Evolutionary conservation across 495 filamentous ascomycete genomes (phyloP).

Genomic region (Trichocladium uniseriatum): DNA sequence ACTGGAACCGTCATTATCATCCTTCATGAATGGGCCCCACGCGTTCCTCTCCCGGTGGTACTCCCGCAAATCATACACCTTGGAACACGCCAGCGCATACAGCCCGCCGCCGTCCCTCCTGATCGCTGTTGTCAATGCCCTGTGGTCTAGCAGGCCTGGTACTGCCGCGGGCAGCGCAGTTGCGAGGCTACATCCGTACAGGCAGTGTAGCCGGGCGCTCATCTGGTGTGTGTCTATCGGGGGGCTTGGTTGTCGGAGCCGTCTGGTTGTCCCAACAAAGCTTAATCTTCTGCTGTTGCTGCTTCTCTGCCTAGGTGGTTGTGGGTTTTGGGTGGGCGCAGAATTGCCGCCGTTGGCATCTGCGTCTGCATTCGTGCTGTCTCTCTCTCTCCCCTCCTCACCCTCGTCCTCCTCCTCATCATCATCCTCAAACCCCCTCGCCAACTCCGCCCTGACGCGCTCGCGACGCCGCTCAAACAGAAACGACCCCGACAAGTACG

Average conservation of each 20-base stretch:
- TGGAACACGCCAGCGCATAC: constrained; percentile 48
- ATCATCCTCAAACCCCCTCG: not conserved
- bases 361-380: too few relatives aligned
- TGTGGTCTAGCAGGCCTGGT: too few relatives aligned
- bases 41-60: constrained; percentile 41
- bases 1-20: constrained; percentile 28
- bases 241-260: not conserved
- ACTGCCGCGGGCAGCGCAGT: not conserved
- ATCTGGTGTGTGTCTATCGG: constrained; percentile 34
- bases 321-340: too few relatives aligned
- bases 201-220: constrained; percentile 53
- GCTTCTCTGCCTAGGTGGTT: too few relatives aligned
- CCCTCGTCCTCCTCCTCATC: not conserved
- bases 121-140: not conserved
- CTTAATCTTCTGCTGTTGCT: too few relatives aligned
- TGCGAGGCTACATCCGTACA: constrained; percentile 39
- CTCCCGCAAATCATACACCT: constrained; percentile 57
- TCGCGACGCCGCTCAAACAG: constrained; percentile 34
- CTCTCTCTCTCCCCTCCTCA: not conserved
- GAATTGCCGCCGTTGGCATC: too few relatives aligned
- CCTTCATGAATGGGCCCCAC: constrained; percentile 55
- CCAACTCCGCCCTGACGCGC: not conserved
- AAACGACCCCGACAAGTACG: constrained; percentile 44
- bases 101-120: not conserved
- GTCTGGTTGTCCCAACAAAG: too few relatives aligned